These are phyloP conservation scores for Leccinum pellstonianum DNA, from an alignment of 768 basidiomycete genomes.

Conservation along the genomic window DNA sequence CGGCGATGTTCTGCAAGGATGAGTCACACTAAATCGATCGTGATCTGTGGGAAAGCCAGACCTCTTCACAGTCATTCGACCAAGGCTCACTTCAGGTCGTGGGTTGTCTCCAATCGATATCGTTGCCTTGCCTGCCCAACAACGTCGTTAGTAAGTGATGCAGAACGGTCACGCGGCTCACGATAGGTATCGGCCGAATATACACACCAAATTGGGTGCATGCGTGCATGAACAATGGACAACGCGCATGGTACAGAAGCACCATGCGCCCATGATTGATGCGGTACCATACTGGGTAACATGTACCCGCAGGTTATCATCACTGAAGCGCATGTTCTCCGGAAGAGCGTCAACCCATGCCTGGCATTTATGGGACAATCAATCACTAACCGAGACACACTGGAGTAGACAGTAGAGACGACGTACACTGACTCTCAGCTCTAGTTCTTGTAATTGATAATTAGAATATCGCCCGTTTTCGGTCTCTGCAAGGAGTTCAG, in stretches of 20 bases:
- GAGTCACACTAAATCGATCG: too few species aligned
- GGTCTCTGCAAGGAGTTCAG: slow-evolving; percentile 1
- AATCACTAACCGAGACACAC: slow-evolving; percentile 6
- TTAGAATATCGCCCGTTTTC: slow-evolving; percentile 27
- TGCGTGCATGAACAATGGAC: slow-evolving; percentile 68
- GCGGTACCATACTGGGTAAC: slow-evolving; percentile 77
- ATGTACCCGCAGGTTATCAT: slow-evolving; percentile 66
- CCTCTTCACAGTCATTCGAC: slow-evolving; percentile 62
- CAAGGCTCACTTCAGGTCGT: slow-evolving; percentile 42
- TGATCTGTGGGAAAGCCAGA: slow-evolving; percentile 35
- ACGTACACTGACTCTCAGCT: slow-evolving; percentile 41
- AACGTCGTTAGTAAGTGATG: slow-evolving; percentile 1
- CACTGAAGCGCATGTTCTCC: slow-evolving; percentile 66
- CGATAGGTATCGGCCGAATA: slow-evolving; percentile 2
- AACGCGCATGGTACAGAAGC: slow-evolving; percentile 72
- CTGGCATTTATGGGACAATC: slow-evolving; percentile 32
- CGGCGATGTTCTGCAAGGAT: too few species aligned
- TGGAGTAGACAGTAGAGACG: not conserved
- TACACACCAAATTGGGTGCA: slow-evolving; percentile 62
- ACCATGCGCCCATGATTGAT: slow-evolving; percentile 79
- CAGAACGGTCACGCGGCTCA: not conserved
- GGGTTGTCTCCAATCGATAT: slow-evolving; percentile 26
- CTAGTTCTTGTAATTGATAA: slow-evolving; percentile 42
- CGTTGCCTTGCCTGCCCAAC: slow-evolving; percentile 31
- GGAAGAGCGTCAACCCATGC: slow-evolving; percentile 68